Evolutionary conservation across 192 early-diverging fungal genomes (phyloP), one percentile per base, ranked within the genome.

Genomic region (Dimargaris xerosporica): DNA sequence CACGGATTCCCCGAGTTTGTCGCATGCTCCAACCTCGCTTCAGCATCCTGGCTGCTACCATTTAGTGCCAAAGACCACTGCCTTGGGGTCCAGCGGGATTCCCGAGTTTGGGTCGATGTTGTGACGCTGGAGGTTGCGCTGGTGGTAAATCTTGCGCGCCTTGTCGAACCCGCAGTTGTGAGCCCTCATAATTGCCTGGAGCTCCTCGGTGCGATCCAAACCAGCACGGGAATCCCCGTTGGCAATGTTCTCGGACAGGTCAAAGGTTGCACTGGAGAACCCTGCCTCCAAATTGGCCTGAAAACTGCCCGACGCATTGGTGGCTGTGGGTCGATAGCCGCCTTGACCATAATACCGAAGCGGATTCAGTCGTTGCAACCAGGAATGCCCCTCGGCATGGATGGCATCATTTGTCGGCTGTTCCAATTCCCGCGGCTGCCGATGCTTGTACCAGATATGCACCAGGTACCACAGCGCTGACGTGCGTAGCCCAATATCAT

Each of bases 121-220:
- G 42, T 60, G 16, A 12, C 34, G 42, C 21, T 26, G 34, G 6
- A 60, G 30, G 17, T 6, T n/a, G 17, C 58, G 58, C 39, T 60
- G 41, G 23, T 60, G 58, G 43, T 60, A 60, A n/a, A 60, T 60
- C 39, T 60, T 60, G 26, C 58, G 58, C 1, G 58, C 58, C 26
- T 60, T 39, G 58, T 60, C 58, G 26, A 60, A 60, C 39, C 43
- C 58, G 41, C 58, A 60, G n/a, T 25, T 44, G 5, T 60, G 28
- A 0, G 58, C 5, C 25, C 10, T 60, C 58, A 60, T 60, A 34
- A 60, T 60, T 23, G 30, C 6, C n/a, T 41, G 11, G 39, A 60
- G 31, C 26, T 60, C 58, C 4, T 41, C 58, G 15, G 34, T 39
- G 26, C 58, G 58, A 1, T 60, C 58, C 26, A 60, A n/a, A 23